Conservation (phyloP, 306 rosid genomes). For the Cucumis hystrix region DNA sequence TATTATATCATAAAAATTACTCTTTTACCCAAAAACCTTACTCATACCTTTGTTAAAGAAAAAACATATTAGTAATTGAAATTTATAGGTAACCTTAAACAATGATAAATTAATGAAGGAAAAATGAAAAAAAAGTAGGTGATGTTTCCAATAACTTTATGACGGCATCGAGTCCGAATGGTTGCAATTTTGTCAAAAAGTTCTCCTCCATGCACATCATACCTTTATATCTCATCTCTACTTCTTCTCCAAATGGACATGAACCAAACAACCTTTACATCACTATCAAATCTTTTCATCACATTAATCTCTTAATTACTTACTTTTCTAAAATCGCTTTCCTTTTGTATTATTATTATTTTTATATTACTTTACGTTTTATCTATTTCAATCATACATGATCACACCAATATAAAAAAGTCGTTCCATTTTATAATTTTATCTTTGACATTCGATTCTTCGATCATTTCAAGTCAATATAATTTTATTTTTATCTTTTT, state of each 20-base stretch:
- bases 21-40: too few relatives aligned
- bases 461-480: background rate
- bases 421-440: background rate
- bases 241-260: background rate
- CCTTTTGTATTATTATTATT: background rate
- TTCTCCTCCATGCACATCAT: background rate
- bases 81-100: background rate
- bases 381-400: too few relatives aligned
- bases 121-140: background rate
- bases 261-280: background rate
- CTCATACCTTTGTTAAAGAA: too few relatives aligned
- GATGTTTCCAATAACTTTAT: background rate
- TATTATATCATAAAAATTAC: too few relatives aligned
- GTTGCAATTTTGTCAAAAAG: conserved; percentile 1
- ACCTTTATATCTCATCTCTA: background rate
- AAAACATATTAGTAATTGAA: background rate
- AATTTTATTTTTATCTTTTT: background rate
- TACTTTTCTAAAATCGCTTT: background rate
- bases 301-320: background rate
- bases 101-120: background rate
- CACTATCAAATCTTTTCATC: background rate
- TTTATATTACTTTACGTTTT: too few relatives aligned
- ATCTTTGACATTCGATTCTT: background rate
- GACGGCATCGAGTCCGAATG: background rate
- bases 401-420: background rate